These are phyloP conservation scores for Simmondsia chinensis DNA, from an alignment of 148 eudicot species.

Conservation along the genomic window DNA sequence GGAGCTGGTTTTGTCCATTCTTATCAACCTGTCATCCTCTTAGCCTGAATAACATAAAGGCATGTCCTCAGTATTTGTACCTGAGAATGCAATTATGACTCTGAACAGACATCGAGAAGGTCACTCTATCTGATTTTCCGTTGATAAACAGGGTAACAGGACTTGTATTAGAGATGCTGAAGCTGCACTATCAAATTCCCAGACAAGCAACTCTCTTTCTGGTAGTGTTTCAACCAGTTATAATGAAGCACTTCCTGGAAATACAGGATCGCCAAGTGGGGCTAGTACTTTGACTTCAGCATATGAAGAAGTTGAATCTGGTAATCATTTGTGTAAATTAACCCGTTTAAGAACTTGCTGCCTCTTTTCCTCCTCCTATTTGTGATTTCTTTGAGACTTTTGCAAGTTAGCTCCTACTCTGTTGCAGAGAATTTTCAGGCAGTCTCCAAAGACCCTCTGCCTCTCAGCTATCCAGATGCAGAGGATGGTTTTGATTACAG, in stretches of 20 bases:
- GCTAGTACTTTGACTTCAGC: constrained; percentile 28
- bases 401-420: constrained; percentile 3
- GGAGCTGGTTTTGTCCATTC: too few species aligned
- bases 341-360: background rate
- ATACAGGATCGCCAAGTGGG: constrained; percentile 35
- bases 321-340: constrained; percentile 8
- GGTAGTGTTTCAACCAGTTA: constrained; percentile 27
- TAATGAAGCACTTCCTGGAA: constrained; percentile 27
- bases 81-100: background rate
- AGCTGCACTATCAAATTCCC: constrained; percentile 20
- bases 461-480: constrained; percentile 13
- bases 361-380: background rate
- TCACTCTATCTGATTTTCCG: background rate
- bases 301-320: constrained; percentile 32
- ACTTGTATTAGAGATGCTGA: constrained; percentile 23
- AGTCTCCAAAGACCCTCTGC: constrained; percentile 25
- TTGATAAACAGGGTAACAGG: constrained; percentile 30
- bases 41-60: background rate
- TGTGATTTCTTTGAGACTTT: background rate
- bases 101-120: background rate
- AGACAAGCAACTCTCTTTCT: constrained; percentile 24
- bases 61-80: background rate
- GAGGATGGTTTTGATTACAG: constrained; percentile 15
- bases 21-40: too few species aligned
- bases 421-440: constrained; percentile 30